Percentiles rank a stretch among this genome's conserved stretches.
Conservation (phyloP, 306 rosid species). For the Cajanus cajan region DNA sequence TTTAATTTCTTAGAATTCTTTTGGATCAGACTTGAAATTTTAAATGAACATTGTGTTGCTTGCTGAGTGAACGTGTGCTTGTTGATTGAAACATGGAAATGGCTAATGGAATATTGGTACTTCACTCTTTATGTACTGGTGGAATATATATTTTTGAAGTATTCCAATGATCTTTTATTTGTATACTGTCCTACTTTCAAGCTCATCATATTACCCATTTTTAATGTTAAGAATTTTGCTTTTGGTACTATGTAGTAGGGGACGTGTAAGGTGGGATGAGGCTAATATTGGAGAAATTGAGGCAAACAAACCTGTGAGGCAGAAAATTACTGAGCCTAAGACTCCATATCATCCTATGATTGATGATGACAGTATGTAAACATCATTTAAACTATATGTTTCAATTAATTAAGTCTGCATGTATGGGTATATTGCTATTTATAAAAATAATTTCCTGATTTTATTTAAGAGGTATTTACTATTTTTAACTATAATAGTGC, state of each 20-base stretch:
- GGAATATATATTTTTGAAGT: constrained; percentile 1
- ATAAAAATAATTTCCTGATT: background rate
- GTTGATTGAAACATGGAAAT: constrained; percentile 12
- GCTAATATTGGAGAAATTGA: constrained; percentile 85
- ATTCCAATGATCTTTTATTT: background rate
- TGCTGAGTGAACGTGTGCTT: background rate
- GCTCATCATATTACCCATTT: background rate
- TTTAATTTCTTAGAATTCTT: background rate
- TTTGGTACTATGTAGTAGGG: constrained; percentile 38
- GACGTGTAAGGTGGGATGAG: constrained; percentile 93
- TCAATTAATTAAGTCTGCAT: constrained; percentile 4
- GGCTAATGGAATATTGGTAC: background rate
- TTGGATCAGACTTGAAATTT: background rate
- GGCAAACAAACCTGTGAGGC: constrained; percentile 96
- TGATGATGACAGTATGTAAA: constrained; percentile 75
- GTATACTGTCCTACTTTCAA: background rate
- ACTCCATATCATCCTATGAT: constrained; percentile 96
- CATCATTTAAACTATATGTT: constrained; percentile 23
- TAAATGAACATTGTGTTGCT: background rate
- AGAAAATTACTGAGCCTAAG: constrained; percentile 98
- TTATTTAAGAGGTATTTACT: background rate
- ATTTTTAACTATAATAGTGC: background rate
- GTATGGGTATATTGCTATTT: background rate
- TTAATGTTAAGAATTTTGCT: constrained; percentile 17
- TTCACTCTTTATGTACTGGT: background rate